Percentiles rank a stretch among this genome's conserved stretches.
phyloP scores from a whole-genome alignment of 2,329 filamentous ascomycete genomes.

The Phialophora verrucosa region DNA sequence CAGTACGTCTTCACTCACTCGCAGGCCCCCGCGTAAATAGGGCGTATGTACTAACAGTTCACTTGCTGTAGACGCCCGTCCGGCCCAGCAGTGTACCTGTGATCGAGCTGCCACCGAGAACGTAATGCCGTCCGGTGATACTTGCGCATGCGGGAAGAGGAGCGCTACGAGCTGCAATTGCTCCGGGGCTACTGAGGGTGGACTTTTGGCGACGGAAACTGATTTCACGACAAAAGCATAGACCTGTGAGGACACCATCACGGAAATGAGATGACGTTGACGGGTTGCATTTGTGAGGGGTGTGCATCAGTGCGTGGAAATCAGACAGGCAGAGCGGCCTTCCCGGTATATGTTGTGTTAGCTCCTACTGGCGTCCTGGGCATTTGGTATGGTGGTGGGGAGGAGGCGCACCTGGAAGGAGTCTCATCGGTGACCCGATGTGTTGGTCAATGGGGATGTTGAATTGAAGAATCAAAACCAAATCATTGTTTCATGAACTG shows the following conservation, averaged over 20 bases:
- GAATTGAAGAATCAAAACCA: background rate
- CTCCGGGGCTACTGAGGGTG: slow-evolving; percentile 70
- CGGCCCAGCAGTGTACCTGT: slow-evolving; percentile 68
- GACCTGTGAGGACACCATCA: background rate
- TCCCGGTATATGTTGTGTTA: background rate
- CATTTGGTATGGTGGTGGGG: background rate
- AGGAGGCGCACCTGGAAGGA: background rate
- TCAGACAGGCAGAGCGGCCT: background rate
- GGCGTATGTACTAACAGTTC: background rate
- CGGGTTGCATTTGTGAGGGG: background rate
- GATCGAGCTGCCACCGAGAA: slow-evolving; percentile 75
- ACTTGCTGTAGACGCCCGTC: background rate
- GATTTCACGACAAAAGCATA: slow-evolving; percentile 78
- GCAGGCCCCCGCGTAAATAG: too few species aligned
- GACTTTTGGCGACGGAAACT: slow-evolving; percentile 72
- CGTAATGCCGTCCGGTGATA: slow-evolving; percentile 60
- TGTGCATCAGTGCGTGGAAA: background rate
- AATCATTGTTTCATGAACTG: background rate
- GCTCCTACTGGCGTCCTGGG: background rate
- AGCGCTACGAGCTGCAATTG: slow-evolving; percentile 82
- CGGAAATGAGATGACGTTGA: background rate
- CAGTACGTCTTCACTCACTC: slow-evolving; percentile 42
- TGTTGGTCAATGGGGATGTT: background rate
- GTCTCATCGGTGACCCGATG: background rate
- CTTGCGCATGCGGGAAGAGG: slow-evolving; percentile 79